phyloP scores from a whole-genome alignment of 1,284 basidiomycete genomes.

The Waitea zeae region DNA sequence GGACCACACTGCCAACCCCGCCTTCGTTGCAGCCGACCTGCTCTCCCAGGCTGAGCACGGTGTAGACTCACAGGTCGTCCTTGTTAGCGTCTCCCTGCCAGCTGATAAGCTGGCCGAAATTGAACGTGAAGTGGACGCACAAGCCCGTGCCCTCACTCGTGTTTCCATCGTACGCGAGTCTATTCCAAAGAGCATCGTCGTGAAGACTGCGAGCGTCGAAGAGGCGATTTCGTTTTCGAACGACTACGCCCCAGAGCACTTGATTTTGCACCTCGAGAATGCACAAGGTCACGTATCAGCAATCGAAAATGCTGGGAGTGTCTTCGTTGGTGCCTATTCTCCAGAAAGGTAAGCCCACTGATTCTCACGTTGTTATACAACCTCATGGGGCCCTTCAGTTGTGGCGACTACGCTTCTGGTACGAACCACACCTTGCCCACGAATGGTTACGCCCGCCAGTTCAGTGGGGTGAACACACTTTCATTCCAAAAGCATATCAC shows the following conservation, averaged over 20 bases:
- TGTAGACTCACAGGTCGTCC: slow-evolving; percentile 92
- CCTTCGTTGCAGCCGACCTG: slow-evolving; percentile 92
- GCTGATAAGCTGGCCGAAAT: slow-evolving; percentile 51
- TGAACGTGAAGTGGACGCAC: slow-evolving; percentile 74
- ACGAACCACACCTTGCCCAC: slow-evolving; percentile 97
- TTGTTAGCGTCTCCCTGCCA: slow-evolving; percentile 67
- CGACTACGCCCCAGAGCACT: slow-evolving; percentile 94
- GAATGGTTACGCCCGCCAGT: slow-evolving; percentile 93
- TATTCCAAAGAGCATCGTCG: slow-evolving; percentile 83
- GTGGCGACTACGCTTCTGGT: slow-evolving; percentile 96
- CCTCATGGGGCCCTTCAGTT: slow-evolving; percentile 28
- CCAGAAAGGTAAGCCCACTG: slow-evolving; percentile 66
- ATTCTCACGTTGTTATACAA: background rate
- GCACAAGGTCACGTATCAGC: slow-evolving; percentile 46
- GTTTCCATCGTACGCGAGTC: slow-evolving; percentile 87
- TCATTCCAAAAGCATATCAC: slow-evolving; percentile 99
- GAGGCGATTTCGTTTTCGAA: slow-evolving; percentile 86
- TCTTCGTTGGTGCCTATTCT: slow-evolving; percentile 89
- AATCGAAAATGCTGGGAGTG: slow-evolving; percentile 86
- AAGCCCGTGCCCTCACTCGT: slow-evolving; percentile 77
- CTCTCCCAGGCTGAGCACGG: slow-evolving; percentile 98
- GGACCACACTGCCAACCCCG: slow-evolving; percentile 71
- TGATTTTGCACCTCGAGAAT: slow-evolving; percentile 76
- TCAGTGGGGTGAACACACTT: slow-evolving; percentile 92
- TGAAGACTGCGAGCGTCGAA: slow-evolving; percentile 47